phyloP scores from a whole-genome alignment of 2,329 filamentous ascomycete genomes.

The Cercospora nicotianae region DNA sequence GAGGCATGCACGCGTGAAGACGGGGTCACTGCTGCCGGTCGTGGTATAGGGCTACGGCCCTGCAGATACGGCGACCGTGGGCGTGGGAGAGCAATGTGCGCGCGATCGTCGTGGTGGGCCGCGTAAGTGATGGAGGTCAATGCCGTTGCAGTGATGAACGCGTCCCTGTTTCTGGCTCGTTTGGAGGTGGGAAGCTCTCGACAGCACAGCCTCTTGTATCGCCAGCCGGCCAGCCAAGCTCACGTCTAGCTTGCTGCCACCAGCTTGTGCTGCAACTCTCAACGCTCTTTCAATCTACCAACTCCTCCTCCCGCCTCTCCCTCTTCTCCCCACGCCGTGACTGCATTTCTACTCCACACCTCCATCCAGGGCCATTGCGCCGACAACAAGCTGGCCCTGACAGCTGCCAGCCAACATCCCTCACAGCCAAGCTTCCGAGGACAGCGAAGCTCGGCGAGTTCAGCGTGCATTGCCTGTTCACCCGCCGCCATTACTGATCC shows the following conservation, averaged over 20 bases:
- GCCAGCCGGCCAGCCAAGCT: neutral
- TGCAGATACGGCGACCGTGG: neutral
- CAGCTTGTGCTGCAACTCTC: neutral
- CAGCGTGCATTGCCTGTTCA: neutral
- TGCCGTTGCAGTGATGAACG: neutral
- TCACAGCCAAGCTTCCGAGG: neutral
- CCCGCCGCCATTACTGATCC: neutral
- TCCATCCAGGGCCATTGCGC: constrained; percentile 2
- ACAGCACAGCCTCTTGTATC: constrained; percentile 4
- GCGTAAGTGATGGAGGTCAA: neutral
- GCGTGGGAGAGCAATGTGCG: neutral
- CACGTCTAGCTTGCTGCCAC: neutral
- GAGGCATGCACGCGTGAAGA: neutral
- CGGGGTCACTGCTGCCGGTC: neutral
- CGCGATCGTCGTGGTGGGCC: neutral
- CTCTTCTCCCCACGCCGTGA: neutral
- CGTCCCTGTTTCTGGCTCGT: constrained; percentile 1
- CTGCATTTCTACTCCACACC: neutral
- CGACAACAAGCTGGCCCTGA: constrained; percentile 5
- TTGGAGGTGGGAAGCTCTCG: neutral
- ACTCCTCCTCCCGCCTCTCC: neutral
- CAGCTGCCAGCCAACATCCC: constrained; percentile 2
- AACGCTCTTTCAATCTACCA: neutral
- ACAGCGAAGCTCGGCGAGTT: constrained; percentile 5
- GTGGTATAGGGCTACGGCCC: neutral